phyloP scores from a whole-genome alignment of 768 basidiomycete species.

The Rhodotorula diobovata region DNA sequence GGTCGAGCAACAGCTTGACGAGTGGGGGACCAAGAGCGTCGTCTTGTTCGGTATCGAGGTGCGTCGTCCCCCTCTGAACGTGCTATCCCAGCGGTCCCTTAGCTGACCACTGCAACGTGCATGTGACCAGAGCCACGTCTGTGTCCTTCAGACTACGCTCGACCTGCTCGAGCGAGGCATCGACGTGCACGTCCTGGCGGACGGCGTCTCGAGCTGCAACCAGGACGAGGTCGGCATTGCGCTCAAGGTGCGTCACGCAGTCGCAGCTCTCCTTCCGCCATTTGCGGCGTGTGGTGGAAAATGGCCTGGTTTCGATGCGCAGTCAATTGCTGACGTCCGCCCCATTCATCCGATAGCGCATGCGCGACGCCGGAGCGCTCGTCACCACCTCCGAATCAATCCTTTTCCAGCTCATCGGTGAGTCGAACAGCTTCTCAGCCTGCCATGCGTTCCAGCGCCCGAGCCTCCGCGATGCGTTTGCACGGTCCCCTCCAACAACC shows the following conservation, averaged over 20 bases:
- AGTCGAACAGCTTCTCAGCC: slow-evolving; percentile 14
- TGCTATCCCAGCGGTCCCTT: no score
- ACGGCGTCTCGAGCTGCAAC: slow-evolving; percentile 79
- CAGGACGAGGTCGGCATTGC: slow-evolving; percentile 73
- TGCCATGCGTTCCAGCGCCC: not conserved
- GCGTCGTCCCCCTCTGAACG: slow-evolving; percentile 31
- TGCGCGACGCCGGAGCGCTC: slow-evolving; percentile 57
- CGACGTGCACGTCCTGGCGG: slow-evolving; percentile 51
- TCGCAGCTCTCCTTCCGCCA: not conserved
- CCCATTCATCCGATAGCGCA: slow-evolving; percentile 16
- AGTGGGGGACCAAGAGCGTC: slow-evolving; percentile 55
- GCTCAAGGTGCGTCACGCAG: slow-evolving; percentile 48
- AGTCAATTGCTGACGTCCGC: no score
- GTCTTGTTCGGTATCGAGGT: slow-evolving; percentile 88
- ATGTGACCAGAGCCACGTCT: slow-evolving; percentile 68
- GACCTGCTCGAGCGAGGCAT: slow-evolving; percentile 52
- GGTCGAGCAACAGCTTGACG: slow-evolving; percentile 55
- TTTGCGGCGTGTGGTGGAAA: no score
- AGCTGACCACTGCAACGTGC: not conserved
- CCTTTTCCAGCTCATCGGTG: slow-evolving; percentile 70
- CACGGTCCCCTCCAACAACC: slow-evolving; percentile 16
- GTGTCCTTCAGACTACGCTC: slow-evolving; percentile 76
- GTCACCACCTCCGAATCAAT: slow-evolving; percentile 77
- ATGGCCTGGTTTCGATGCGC: no score
- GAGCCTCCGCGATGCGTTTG: slow-evolving; percentile 4